Evolutionary conservation across 139 green algal species (phyloP).

Genomic region (Tetradesmus lagerheimii): DNA sequence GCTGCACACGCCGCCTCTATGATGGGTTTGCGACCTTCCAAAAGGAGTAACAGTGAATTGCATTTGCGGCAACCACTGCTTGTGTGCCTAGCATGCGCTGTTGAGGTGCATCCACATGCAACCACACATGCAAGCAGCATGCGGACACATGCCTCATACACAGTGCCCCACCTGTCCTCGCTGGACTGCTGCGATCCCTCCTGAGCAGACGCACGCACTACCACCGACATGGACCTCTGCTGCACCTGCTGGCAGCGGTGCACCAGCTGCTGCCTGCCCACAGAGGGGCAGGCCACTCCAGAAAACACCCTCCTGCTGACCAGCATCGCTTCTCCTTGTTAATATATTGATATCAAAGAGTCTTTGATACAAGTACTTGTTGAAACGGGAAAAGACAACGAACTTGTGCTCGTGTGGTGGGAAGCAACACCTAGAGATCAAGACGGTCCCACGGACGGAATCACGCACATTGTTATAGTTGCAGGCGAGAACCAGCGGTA

Average conservation of each 20-base stretch:
- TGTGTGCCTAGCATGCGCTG: not conserved
- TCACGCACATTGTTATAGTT: no score
- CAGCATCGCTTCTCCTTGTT: not conserved
- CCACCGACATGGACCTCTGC: not conserved
- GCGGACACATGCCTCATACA: not conserved
- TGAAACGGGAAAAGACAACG: no score
- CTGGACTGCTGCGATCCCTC: not conserved
- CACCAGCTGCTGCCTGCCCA: not conserved
- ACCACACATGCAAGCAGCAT: not conserved
- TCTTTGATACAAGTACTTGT: no score
- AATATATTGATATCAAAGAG: no score
- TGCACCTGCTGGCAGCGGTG: not conserved
- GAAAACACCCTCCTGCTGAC: not conserved
- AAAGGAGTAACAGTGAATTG: not conserved
- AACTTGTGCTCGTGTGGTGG: no score
- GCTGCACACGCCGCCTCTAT: no score
- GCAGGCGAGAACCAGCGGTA: no score
- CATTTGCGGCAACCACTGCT: not conserved
- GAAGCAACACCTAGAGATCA: no score
- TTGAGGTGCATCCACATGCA: not conserved
- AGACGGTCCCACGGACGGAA: no score
- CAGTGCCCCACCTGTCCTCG: not conserved
- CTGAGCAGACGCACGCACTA: not conserved
- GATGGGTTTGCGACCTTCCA: no score
- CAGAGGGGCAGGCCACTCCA: not conserved